Base-by-base conservation (phyloP, 306 rosid genomes). In the Trifolium pratense region DNA sequence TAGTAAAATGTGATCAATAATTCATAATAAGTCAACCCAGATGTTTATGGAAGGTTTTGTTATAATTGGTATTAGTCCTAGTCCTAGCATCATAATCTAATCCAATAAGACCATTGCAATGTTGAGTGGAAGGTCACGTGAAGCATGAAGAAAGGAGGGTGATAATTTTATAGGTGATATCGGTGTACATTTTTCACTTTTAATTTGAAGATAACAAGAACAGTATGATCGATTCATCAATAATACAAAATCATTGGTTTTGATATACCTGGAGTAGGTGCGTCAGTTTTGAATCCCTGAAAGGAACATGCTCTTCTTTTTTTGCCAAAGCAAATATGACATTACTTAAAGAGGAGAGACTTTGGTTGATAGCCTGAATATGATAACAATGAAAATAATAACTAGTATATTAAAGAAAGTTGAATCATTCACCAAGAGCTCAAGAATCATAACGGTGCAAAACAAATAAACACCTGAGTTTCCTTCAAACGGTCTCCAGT, bases 401-500 rank as follows among this genome's bases (percentile, higher is more conserved):
- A 75, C 9, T 39, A 5, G 45, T 9, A 40, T 39, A 37, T 48
- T 7, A 51, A 74, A 59, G 39, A 73, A 45, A 57, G 21, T 49
- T n/a, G 1, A 36, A 26, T 55, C 45, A 34, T 60, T 17, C 26
- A 43, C 13, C 51, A 42, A 39, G 61, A 18, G 45, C 48, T 55
- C 18, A 77, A 74, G 45, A 52, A 52, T 37, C 53, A 68, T 9
- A 29, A 23, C 9, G 34, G 20, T 34, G 55, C 70, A 74, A 68
- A 37, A 21, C 65, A 75, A 67, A 75, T 45, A 58, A 75, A 73
- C 51, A 94, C 99, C 96, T 91, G 99, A 53, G 99, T 87, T 82
- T 95, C 99, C 93, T 90, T 95, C 77, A 95, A 85, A 59, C 99
- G 91, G 14, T 95, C 97, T 69, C 97, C 99, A 0, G 96, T 90